A percentile compares a stretch with the other conserved stretches of the same genome.
Evolutionary conservation across 1,284 basidiomycete species (phyloP).

Genomic region (Puccinia polysora): DNA sequence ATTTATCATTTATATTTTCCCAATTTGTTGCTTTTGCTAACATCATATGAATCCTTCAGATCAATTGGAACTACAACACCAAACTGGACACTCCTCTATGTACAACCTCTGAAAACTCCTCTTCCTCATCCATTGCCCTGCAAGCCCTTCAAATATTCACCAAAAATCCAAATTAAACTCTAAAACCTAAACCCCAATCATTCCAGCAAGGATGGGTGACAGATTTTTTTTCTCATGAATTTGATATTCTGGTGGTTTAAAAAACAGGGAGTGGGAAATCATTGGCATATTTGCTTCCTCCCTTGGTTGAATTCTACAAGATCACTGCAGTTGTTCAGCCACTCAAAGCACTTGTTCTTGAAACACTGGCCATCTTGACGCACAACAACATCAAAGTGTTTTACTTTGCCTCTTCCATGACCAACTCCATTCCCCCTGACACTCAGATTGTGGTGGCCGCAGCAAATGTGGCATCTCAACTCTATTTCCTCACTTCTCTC

Average conservation of each 20-base stretch:
- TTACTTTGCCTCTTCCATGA: background rate
- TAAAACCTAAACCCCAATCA: background rate
- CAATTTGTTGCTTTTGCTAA: too few relatives aligned
- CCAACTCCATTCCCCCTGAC: background rate
- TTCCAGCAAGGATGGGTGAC: conserved; percentile 4
- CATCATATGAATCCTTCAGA: too few relatives aligned
- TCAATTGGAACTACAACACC: too few relatives aligned
- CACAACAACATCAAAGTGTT: background rate
- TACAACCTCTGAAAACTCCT: too few relatives aligned
- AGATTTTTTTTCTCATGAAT: background rate
- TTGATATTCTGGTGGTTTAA: background rate
- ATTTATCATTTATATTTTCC: too few relatives aligned
- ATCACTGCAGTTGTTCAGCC: conserved; percentile 1
- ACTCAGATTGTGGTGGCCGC: background rate
- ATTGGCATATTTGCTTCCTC: background rate
- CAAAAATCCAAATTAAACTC: background rate
- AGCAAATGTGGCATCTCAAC: background rate
- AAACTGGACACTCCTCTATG: too few relatives aligned
- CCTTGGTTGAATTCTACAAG: background rate
- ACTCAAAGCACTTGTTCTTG: background rate
- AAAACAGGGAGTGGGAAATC: conserved; percentile 5
- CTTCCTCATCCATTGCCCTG: too few relatives aligned
- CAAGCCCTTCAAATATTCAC: background rate
- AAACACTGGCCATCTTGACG: background rate
- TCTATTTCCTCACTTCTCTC: background rate